Base-by-base conservation (phyloP, 2,329 filamentous ascomycete genomes). In the Didymella segeticola region DNA sequence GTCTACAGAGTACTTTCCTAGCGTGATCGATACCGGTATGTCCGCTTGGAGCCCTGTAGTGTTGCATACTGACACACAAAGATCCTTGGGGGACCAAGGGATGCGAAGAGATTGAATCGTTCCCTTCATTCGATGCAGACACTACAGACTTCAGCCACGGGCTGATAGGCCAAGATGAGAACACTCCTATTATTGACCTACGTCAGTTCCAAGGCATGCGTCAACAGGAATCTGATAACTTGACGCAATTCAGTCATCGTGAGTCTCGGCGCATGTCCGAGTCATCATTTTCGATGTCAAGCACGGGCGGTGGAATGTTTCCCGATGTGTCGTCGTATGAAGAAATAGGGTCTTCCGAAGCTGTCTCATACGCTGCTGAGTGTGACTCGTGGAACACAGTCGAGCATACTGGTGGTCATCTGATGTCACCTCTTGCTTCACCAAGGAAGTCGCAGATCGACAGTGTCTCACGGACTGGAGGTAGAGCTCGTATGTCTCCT, bases 271-370 rank as follows among this genome's bases (percentile, higher is more conserved):
- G 87, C 57, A 83, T 89, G 79, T 90, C 88, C 17, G 87, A 87
- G 41, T 90, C 88, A 2, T 90, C 88, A 1, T 89, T 89, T 67
- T 89, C 87, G 31, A 83, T 90, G 76, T 90, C 88, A 14, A 89
- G 76, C 57, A 76, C 71, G 22, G 74, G 86, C 17, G 63, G 63
- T 27, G 74, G 86, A 19, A 81, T 80, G 19, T 77, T 89, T 34
- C 88, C 86, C 5, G 88, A 90, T 63, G 84, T 89, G 71, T 82
- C 86, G 43, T 86, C 86, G 4, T 90, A 88, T 68, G 88, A 91
- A 52, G 88, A 91, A 60, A 85, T 89, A 67, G 86, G 88, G 14
- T 78, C 87, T 20, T 88, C 87, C 7, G 87, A 90, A 60, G 85
- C 86, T 30, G 83, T 86, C 26, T 88, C 87, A 11, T 88, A 88